Conservation (phyloP, 1,139 yeast genomes). For the Nakaseomyces nivariensis region DNA sequence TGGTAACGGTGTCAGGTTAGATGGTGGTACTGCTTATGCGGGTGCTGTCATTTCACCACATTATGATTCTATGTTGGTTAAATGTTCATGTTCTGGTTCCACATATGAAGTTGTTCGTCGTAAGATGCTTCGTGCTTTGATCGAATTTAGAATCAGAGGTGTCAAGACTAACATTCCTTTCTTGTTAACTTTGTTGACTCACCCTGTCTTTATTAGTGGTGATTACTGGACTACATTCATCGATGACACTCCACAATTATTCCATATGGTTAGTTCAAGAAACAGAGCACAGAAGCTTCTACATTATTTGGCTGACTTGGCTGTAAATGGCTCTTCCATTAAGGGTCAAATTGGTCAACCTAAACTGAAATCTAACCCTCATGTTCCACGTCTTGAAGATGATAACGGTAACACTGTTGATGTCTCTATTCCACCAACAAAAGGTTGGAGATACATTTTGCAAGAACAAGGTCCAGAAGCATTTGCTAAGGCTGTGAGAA, state of each 20-base stretch:
- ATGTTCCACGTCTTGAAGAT: slow-evolving; percentile 62
- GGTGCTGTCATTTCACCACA: slow-evolving; percentile 96
- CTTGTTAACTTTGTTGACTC: slow-evolving; percentile 82
- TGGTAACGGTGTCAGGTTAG: slow-evolving; percentile 98
- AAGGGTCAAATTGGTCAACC: slow-evolving; percentile 94
- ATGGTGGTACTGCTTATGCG: slow-evolving; percentile 99
- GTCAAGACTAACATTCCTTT: slow-evolving; percentile 97
- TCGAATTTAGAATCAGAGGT: slow-evolving; percentile 97
- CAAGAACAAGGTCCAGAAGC: slow-evolving; percentile 78
- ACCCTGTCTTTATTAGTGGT: slow-evolving; percentile 81
- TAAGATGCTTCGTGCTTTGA: slow-evolving; percentile 92
- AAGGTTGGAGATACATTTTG: slow-evolving; percentile 88
- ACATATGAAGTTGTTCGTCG: slow-evolving; percentile 94
- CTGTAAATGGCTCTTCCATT: slow-evolving; percentile 90
- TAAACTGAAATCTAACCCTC: slow-evolving; percentile 64
- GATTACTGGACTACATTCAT: slow-evolving; percentile 97
- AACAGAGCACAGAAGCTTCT: slow-evolving; percentile 93
- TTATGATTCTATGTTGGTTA: slow-evolving; percentile 96
- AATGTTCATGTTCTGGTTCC: slow-evolving; percentile 93
- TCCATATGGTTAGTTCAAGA: slow-evolving; percentile 90
- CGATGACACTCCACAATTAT: slow-evolving; percentile 93
- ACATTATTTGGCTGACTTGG: slow-evolving; percentile 81
- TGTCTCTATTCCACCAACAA: slow-evolving; percentile 47
- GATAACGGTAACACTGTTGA: slow-evolving; percentile 47
- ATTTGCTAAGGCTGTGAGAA: slow-evolving; percentile 81